Evolutionary conservation across 2,329 filamentous ascomycete genomes (phyloP).

Genomic region (Neonectria magnoliae): DNA sequence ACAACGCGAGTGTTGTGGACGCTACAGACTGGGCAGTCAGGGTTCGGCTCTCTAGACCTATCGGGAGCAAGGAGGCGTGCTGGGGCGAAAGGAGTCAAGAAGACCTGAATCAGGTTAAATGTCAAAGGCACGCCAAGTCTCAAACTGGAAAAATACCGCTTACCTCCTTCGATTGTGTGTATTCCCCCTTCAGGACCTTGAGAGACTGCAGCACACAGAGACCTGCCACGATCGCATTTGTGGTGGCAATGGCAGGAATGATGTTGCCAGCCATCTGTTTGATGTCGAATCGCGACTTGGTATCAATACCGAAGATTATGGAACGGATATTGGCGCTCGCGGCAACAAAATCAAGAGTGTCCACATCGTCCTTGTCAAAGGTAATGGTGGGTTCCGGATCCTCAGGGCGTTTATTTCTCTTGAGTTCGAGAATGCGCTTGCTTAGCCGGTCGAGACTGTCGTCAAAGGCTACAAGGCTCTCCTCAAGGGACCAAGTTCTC

Average conservation of each 20-base stretch:
- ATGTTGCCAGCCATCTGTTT: slow-evolving; percentile 99
- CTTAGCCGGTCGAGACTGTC: slow-evolving; percentile 84
- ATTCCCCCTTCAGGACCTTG: slow-evolving; percentile 83
- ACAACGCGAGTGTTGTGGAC: slow-evolving; percentile 74
- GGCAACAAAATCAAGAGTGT: slow-evolving; percentile 94
- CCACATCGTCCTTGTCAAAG: slow-evolving; percentile 97
- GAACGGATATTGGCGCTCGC: slow-evolving; percentile 91
- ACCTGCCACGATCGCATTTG: slow-evolving; percentile 94
- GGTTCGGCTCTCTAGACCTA: slow-evolving; percentile 72
- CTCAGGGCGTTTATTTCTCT: slow-evolving; percentile 58
- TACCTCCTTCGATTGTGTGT: slow-evolving; percentile 78
- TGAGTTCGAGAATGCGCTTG: slow-evolving; percentile 74
- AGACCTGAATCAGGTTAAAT: slow-evolving; percentile 63
- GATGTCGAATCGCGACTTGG: slow-evolving; percentile 92
- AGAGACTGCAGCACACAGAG: slow-evolving; percentile 92
- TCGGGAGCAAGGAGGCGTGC: slow-evolving; percentile 69
- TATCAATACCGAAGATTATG: slow-evolving; percentile 86
- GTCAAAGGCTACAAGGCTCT: slow-evolving; percentile 87
- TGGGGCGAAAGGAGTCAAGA: slow-evolving; percentile 75
- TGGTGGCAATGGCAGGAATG: slow-evolving; percentile 97
- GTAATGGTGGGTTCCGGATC: slow-evolving; percentile 73
- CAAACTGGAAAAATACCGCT: slow-evolving; percentile 15
- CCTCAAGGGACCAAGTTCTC: slow-evolving; percentile 79
- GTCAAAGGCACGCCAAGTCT: not conserved
- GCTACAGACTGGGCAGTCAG: slow-evolving; percentile 84